phyloP scores from a whole-genome alignment of 176 grass and related monocot genomes.

The Poa annua region DNA sequence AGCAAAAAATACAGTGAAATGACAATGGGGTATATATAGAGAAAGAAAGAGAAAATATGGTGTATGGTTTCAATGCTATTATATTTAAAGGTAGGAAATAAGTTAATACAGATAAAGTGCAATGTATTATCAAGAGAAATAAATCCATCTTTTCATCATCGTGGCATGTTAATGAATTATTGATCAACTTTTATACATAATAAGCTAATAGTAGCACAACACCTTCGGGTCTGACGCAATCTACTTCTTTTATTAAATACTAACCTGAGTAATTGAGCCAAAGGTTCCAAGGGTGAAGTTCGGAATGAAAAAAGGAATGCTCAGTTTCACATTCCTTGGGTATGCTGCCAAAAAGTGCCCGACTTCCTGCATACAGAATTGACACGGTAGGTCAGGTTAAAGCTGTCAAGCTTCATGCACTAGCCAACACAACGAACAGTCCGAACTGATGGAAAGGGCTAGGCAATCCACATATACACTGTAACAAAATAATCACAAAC shows the following conservation, averaged over 20 bases:
- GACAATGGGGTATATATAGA: neutral
- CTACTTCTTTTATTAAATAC: conserved; percentile 37
- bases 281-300: conserved; percentile 94
- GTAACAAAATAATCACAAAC: neutral
- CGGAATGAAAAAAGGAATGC: conserved; percentile 95
- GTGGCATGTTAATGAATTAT: conserved; percentile 13
- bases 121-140: neutral
- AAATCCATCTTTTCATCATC: conserved; percentile 1
- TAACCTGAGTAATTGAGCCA: conserved; percentile 93
- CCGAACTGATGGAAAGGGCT: too few species aligned
- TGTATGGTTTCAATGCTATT: neutral
- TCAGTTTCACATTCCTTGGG: conserved; percentile 82
- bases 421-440: too few species aligned
- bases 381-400: conserved; percentile 18
- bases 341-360: conserved; percentile 94
- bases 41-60: neutral
- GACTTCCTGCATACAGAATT: conserved; percentile 65
- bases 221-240: neutral
- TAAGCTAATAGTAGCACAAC: conserved; percentile 22
- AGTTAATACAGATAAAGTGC: conserved; percentile 1
- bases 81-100: conserved; percentile 19
- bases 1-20: neutral
- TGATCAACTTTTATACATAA: conserved; percentile 27
- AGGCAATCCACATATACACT: too few species aligned
- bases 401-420: too few species aligned